Base-by-base conservation (phyloP, 495 filamentous ascomycete genomes). In the Penicillium atrosanguineum region DNA sequence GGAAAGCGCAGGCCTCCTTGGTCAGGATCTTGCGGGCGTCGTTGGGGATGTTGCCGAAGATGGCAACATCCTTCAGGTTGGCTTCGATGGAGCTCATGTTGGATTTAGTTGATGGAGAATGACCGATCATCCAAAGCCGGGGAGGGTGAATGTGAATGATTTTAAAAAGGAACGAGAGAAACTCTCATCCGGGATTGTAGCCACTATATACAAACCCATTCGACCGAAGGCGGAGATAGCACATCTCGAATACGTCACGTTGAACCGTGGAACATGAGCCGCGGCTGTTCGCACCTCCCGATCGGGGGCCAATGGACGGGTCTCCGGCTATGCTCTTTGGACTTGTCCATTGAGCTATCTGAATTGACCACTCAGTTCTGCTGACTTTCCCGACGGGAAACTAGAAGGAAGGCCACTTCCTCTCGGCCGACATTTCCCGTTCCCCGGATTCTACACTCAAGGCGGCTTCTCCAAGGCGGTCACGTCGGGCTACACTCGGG, bases 1-100 rank as follows among this genome's bases (percentile, higher is more conserved):
- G 82, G 79, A 97, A 99, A 53, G 90, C 90, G 52, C 88, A 87
- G 26, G 92, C 95, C 36, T 95, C 84, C 59, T 90, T 92, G 57
- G 83, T 97, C 51, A 98, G 84, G 73, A 98, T 92, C 78, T 94
- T 91, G 73, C 84, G 83, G 63, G 90, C 84, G 62, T 88, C 78
- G 48, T 92, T 87, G 61, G 80, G 82, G 64, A 97, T 75, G 36
- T 80, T 57, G 60, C 90, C 93, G 43, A 91, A 83, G 77, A 98
- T 81, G 69, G 85, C 80, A 56, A 96, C 94, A 74, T 91, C 91
- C 76, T 90, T 87, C 58, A 96, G 84, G 67, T 95, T 86, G 34
- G 75, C 65, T 53, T 95, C 89, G 67, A 83, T 78, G 60, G 78
- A 78, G 48, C 83, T 79, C 90, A 94, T 94, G 52, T 48, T 84